A percentile compares a stretch with the other conserved stretches of the same genome.
phyloP scores from a whole-genome alignment of 192 early-diverging fungal species.

The Jimgerdemannia flammicorona region DNA sequence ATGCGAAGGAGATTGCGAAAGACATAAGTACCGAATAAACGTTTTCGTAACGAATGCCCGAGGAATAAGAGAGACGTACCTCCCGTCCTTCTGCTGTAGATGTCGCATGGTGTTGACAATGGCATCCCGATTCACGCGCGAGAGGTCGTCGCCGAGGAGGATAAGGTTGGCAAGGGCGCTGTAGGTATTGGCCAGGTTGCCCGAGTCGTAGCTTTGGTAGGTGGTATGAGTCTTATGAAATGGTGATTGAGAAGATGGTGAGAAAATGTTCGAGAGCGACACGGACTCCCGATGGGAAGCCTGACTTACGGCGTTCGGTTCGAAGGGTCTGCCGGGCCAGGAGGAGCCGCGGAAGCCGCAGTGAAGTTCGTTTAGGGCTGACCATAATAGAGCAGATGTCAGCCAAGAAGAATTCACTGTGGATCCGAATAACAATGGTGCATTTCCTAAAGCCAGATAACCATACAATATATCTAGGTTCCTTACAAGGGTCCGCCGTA shows the following conservation, averaged over 20 bases:
- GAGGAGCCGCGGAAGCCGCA: constrained; percentile 75
- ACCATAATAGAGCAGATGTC: not conserved
- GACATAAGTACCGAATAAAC: not conserved
- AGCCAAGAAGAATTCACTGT: no score
- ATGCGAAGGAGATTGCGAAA: not conserved
- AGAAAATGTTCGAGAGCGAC: not conserved
- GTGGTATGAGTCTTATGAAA: constrained; percentile 24
- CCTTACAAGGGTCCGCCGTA: constrained; percentile 11
- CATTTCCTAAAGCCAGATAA: no score
- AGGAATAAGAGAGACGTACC: constrained; percentile 34
- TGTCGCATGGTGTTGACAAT: constrained; percentile 55
- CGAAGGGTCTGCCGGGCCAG: constrained; percentile 55
- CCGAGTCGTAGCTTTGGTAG: constrained; percentile 43
- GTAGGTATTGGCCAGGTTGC: constrained; percentile 83
- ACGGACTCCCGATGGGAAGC: not conserved
- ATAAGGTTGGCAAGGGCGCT: constrained; percentile 78
- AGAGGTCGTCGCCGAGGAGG: constrained; percentile 86
- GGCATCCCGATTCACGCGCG: constrained; percentile 70
- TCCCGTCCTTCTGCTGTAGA: constrained; percentile 76
- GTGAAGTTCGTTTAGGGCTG: constrained; percentile 11
- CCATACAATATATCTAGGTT: no score
- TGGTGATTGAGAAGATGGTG: constrained; percentile 22
- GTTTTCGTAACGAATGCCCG: not conserved
- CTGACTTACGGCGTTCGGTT: constrained; percentile 39
- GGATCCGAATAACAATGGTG: no score